These are phyloP conservation scores for Moringa oleifera DNA, from an alignment of 345 rosid genomes.

Conservation along the genomic window DNA sequence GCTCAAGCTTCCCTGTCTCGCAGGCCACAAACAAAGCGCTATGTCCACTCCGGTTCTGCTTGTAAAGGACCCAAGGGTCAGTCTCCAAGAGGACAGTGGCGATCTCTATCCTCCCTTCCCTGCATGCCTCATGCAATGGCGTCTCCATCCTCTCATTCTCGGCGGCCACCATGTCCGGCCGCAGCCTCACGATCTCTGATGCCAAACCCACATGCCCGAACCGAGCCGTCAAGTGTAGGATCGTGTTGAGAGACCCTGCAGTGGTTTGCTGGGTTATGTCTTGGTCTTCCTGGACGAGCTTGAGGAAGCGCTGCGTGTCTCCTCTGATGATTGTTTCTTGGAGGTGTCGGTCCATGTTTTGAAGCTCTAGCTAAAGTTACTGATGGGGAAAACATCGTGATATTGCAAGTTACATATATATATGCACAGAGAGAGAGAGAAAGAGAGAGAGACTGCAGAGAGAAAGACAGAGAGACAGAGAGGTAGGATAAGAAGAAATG, in stretches of 20 bases:
- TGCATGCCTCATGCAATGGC: slow-evolving; percentile 42
- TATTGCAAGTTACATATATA: too few relatives aligned
- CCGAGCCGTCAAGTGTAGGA: slow-evolving; percentile 37
- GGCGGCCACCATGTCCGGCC: slow-evolving; percentile 29
- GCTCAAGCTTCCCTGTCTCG: slow-evolving; percentile 26
- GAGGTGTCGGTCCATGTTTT: slow-evolving; percentile 26
- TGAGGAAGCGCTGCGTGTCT: slow-evolving; percentile 11
- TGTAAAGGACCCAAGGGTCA: slow-evolving; percentile 18
- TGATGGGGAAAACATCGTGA: too few relatives aligned
- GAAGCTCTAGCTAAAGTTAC: neutral
- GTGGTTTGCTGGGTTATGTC: slow-evolving; percentile 8
- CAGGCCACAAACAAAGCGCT: slow-evolving; percentile 28
- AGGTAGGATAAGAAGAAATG: too few relatives aligned
- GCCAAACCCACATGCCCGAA: slow-evolving; percentile 38
- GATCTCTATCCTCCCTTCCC: slow-evolving; percentile 33
- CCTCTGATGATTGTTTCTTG: slow-evolving; percentile 22
- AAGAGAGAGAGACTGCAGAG: too few relatives aligned
- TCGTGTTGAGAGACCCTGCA: slow-evolving; percentile 20
- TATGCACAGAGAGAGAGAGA: neutral
- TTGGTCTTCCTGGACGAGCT: slow-evolving; percentile 17
- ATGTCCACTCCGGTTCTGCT: slow-evolving; percentile 8
- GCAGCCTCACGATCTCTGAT: slow-evolving; percentile 33
- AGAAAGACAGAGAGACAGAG: too few relatives aligned
- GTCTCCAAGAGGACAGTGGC: slow-evolving; percentile 27
- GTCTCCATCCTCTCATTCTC: slow-evolving; percentile 37